Base-by-base conservation (phyloP, 768 basidiomycete genomes). In the Pleurotus djamor region DNA sequence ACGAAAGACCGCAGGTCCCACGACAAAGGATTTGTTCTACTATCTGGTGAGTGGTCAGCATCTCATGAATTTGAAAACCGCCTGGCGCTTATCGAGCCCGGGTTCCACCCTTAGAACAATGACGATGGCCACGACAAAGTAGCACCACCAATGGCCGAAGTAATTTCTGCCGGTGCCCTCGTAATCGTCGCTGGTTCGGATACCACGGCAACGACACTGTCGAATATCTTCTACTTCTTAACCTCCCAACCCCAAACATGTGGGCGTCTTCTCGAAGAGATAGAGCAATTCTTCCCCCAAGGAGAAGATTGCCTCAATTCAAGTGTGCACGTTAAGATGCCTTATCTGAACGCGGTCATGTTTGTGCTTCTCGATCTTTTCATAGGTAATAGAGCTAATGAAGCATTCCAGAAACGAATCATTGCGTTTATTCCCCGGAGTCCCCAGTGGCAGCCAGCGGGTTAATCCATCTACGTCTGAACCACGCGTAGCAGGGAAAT, bases 101-200 rank as follows among this genome's bases (percentile, higher is more conserved):
- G 21, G 16, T 34, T 44, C 38, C n/a, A 17, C 60, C n/a, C 16
- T 38, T 33, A 68, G 68, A 65, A 62, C 17, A 65, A 68, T 28
- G 67, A 68, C 57, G 66, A 65, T 7, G 66, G 64, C 17, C 52
- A 61, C 13, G 67, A 69, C 45, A 66, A 62, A 36, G 58, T 60
- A 21, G 58, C 60, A 13, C 69, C 65, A n/a, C 49, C 54, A 8
- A 59, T 61, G 36, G 41, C 58, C 12, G 59, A 71, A 33, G 54
- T 64, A 17, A 61, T 66, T 12, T 69, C 74, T 0, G 76, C 79
- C 34, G 70, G 71, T 14, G 59, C 69, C 3, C 70, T 82, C 32
- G 68, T 68, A 7, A 69, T 72, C 52, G 59, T 69, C 10, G 82
- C 80, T 10, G 83, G 83, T 10, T 71, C 80, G 16, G 83, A 83